These are phyloP conservation scores for Telopea speciosissima DNA, from an alignment of 177 flowering plant species.

Conservation along the genomic window DNA sequence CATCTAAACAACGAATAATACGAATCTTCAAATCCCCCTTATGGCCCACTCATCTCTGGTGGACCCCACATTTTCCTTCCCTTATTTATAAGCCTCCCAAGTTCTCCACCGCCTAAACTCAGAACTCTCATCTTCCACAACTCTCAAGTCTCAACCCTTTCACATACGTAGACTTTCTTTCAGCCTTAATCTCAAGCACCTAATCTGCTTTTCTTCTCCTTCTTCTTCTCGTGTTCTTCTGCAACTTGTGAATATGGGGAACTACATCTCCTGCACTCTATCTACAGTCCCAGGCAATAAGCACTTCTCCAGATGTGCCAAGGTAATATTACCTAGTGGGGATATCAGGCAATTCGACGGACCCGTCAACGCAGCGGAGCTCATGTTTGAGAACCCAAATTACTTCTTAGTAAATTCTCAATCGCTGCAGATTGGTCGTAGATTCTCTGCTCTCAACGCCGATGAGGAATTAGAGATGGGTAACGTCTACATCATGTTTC, in stretches of 20 bases:
- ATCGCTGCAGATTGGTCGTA: conserved; percentile 37
- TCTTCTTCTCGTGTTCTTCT: not conserved
- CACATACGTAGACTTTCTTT: too few species aligned
- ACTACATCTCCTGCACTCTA: conserved; percentile 36
- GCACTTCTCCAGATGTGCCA: conserved; percentile 23
- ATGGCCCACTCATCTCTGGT: not conserved
- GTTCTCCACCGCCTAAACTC: not conserved
- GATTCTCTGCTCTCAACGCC: conserved; percentile 37
- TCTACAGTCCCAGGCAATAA: conserved; percentile 14
- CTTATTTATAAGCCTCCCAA: not conserved
- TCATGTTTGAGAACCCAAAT: conserved; percentile 49
- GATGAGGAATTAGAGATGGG: conserved; percentile 43
- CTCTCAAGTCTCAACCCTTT: too few species aligned
- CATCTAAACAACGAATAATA: not conserved
- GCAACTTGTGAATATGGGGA: conserved; percentile 34
- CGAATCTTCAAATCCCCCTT: too few species aligned
- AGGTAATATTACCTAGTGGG: conserved; percentile 44
- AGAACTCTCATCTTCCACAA: not conserved
- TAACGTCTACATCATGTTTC: conserved; percentile 40
- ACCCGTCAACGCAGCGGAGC: conserved; percentile 47
- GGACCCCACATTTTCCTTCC: not conserved
- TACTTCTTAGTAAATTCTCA: conserved; percentile 34
- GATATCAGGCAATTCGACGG: conserved; percentile 37
- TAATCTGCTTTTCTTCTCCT: not conserved
- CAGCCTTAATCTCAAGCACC: not conserved